Conservation (phyloP, 2,329 filamentous ascomycete species). For the Capronia epimyces region DNA sequence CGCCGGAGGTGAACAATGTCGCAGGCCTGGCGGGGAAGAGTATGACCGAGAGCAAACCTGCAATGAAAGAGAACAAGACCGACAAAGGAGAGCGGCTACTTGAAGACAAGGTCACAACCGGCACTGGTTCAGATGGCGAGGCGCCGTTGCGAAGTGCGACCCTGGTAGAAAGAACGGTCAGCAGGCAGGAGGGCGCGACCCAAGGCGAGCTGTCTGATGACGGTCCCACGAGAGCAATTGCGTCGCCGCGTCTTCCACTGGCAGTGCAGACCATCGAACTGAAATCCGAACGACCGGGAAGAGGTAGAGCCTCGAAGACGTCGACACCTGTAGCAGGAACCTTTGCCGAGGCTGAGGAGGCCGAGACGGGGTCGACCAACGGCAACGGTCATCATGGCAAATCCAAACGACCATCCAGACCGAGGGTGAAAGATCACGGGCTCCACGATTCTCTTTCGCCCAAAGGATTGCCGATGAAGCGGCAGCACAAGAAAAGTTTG, state of each 20-base stretch:
- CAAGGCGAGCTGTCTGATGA: conserved; percentile 18
- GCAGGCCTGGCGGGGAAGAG: conserved; percentile 30
- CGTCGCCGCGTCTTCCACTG: conserved; percentile 32
- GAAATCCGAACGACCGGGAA: conserved; percentile 18
- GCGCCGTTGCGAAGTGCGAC: conserved; percentile 32
- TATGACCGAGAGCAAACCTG: conserved; percentile 48
- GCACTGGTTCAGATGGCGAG: conserved; percentile 24
- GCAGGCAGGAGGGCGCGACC: conserved; percentile 37
- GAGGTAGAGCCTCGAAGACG: conserved; percentile 38
- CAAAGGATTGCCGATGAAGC: conserved; percentile 31
- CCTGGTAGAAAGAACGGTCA: conserved; percentile 21
- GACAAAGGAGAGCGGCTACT: conserved; percentile 33
- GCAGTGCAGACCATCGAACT: conserved; percentile 14
- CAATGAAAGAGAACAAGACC: conserved; percentile 46
- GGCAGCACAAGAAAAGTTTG: conserved; percentile 36
- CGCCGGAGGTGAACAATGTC: conserved; percentile 32
- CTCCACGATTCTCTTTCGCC: conserved; percentile 29
- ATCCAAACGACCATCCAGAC: conserved; percentile 22
- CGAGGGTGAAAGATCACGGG: conserved; percentile 28
- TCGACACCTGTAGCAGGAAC: conserved; percentile 38
- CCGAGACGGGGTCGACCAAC: conserved; percentile 15
- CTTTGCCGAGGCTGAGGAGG: conserved; percentile 33
- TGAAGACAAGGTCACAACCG: conserved; percentile 45
- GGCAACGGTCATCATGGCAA: conserved; percentile 19
- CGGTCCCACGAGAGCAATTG: conserved; percentile 14